Percentiles rank a stretch among this genome's conserved stretches.
phyloP scores from a whole-genome alignment of 805 yeast species.

The Kazachstania psychrophila region DNA sequence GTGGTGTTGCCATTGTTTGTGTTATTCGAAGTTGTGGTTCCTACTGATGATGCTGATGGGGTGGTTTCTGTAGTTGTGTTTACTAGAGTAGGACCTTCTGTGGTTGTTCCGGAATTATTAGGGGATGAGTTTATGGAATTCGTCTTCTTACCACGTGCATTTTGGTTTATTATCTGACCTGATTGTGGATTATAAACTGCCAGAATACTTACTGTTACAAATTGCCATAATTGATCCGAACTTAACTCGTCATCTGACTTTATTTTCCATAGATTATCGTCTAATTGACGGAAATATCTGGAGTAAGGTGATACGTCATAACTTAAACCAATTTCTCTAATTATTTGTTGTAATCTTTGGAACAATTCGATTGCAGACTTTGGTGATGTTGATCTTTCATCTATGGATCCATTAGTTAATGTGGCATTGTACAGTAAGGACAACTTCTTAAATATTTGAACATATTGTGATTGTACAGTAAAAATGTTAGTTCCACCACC shows the following conservation, averaged over 20 bases:
- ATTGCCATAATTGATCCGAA: conserved; percentile 24
- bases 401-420: conserved; percentile 19
- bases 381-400: conserved; percentile 26
- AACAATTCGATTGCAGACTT: conserved; percentile 28
- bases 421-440: conserved; percentile 25
- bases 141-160: conserved; percentile 1
- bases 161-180: conserved; percentile 21
- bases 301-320: conserved; percentile 26
- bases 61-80: conserved; percentile 2
- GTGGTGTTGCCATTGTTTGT: conserved; percentile 4
- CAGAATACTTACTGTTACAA: conserved; percentile 19
- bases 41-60: conserved; percentile 3
- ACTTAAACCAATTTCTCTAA: conserved; percentile 27
- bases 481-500: no score
- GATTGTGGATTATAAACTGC: conserved; percentile 22
- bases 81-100: background rate
- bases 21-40: background rate
- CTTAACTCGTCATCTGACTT: conserved; percentile 20
- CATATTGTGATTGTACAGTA: conserved; percentile 8
- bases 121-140: conserved; percentile 15
- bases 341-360: conserved; percentile 28
- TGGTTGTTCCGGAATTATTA: conserved; percentile 13
- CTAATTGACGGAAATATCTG: conserved; percentile 22
- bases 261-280: conserved; percentile 24
- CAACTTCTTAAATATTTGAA: conserved; percentile 18